Conservation (phyloP, 495 filamentous ascomycete genomes). For the Penicillium atrosanguineum region DNA sequence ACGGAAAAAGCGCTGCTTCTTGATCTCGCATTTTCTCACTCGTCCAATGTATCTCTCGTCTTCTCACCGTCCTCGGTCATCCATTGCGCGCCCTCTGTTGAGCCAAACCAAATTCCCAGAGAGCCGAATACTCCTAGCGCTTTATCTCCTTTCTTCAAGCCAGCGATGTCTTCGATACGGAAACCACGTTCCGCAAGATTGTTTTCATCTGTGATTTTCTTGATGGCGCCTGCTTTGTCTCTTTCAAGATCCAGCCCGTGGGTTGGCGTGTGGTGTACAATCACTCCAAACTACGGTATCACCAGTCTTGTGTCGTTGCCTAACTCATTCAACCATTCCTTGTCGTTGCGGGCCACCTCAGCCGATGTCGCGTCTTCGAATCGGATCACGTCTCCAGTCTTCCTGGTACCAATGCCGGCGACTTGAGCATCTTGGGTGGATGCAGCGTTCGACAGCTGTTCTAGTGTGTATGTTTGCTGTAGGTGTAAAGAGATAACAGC, state of each 20-base stretch:
- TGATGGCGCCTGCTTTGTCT: conserved; percentile 1
- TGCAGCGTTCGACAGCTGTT: conserved; percentile 9
- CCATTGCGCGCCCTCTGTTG: background rate
- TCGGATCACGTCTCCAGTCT: conserved; percentile 24
- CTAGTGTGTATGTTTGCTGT: conserved; percentile 16
- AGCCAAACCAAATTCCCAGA: background rate
- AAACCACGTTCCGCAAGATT: conserved; percentile 14
- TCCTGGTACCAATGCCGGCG: conserved; percentile 18
- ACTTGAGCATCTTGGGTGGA: conserved; percentile 19
- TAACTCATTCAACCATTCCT: conserved; percentile 8
- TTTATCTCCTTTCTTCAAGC: conserved; percentile 23
- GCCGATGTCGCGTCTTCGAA: no score
- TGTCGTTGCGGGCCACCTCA: conserved; percentile 11
- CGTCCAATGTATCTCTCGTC: conserved; percentile 19
- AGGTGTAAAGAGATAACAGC: conserved; percentile 13
- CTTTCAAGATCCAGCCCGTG: conserved; percentile 20
- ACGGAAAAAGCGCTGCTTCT: conserved; percentile 24
- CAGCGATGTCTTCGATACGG: conserved; percentile 23
- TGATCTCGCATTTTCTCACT: conserved; percentile 17
- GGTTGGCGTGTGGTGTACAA: conserved; percentile 25
- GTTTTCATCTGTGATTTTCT: conserved; percentile 28
- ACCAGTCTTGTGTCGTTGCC: conserved; percentile 1
- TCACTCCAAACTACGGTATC: conserved; percentile 6
- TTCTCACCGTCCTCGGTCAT: no score
- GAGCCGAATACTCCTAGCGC: conserved; percentile 13